Conservation (phyloP, 2,329 filamentous ascomycete genomes). For the Fusarium scirpi region DNA sequence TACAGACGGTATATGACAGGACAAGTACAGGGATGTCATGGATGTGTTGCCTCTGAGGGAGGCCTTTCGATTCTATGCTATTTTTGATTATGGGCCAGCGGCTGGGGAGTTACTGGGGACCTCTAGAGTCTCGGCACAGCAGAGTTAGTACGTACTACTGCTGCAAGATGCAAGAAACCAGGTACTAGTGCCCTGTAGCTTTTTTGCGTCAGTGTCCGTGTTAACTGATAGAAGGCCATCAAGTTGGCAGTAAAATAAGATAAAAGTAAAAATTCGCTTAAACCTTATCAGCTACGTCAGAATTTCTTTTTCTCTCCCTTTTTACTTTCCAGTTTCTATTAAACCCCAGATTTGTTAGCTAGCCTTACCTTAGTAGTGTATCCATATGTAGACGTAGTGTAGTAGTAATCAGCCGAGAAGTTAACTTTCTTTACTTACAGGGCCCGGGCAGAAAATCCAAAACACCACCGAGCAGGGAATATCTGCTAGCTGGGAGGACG, state of each 20-base stretch:
- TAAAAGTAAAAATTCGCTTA: not conserved
- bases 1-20: not conserved
- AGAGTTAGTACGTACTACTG: not conserved
- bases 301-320: not conserved
- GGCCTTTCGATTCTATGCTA: constrained; percentile 11
- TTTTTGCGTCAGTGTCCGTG: not conserved
- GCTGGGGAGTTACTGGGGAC: constrained; percentile 1
- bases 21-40: constrained; percentile 14
- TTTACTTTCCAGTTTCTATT: not conserved
- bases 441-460: constrained; percentile 18
- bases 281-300: not conserved
- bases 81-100: constrained; percentile 29
- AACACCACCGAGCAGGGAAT: constrained; percentile 28
- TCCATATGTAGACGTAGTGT: not conserved
- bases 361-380: not conserved
- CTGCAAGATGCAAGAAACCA: constrained; percentile 10
- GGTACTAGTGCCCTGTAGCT: constrained; percentile 1
- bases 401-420: not conserved
- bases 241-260: not conserved
- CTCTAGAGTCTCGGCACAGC: not conserved
- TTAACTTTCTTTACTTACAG: constrained; percentile 4
- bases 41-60: constrained; percentile 13
- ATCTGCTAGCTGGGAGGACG: constrained; percentile 10
- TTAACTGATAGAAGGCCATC: not conserved
- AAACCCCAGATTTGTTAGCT: not conserved